Evolutionary conservation across 805 yeast species (phyloP).

Genomic region (Zygoascus bituminiphila): DNA sequence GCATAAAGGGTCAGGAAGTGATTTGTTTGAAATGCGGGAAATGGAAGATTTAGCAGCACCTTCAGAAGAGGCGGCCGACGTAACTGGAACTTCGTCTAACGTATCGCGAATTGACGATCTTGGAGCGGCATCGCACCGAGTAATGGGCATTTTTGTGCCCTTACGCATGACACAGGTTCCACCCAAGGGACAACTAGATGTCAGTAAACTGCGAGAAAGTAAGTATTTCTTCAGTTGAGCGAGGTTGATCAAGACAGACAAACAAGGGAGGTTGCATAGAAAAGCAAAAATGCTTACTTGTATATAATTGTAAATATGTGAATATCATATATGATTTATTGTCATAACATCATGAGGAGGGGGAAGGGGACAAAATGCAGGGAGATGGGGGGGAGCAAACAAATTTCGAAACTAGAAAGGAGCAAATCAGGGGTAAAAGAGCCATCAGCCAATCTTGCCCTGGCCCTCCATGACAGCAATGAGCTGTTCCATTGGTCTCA

Average conservation of each 20-base stretch:
- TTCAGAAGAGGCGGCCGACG: constrained; percentile 26
- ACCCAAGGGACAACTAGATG: constrained; percentile 75
- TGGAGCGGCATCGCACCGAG: constrained; percentile 2
- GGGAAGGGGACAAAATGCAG: neutral
- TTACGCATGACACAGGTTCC: constrained; percentile 67
- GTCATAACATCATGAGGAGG: neutral
- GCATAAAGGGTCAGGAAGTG: constrained; percentile 28
- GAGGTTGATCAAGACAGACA: too few relatives aligned
- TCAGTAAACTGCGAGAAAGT: constrained; percentile 59
- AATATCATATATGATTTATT: neutral
- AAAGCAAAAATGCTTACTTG: neutral
- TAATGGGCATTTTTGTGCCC: constrained; percentile 51
- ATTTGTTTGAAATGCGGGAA: constrained; percentile 14
- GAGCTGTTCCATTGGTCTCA: constrained; percentile 68
- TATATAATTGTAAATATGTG: constrained; percentile 2
- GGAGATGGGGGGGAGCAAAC: neutral
- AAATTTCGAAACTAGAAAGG: neutral
- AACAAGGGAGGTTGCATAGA: neutral
- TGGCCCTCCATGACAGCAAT: constrained; percentile 76
- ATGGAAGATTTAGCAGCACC: constrained; percentile 10
- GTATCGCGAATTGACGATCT: constrained; percentile 11
- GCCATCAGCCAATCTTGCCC: constrained; percentile 53
- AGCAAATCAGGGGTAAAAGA: too few relatives aligned
- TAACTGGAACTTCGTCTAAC: constrained; percentile 2
- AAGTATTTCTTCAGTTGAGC: constrained; percentile 65